Base-by-base conservation (phyloP, 495 filamentous ascomycete genomes). In the Friedmanniomyces simplex region DNA sequence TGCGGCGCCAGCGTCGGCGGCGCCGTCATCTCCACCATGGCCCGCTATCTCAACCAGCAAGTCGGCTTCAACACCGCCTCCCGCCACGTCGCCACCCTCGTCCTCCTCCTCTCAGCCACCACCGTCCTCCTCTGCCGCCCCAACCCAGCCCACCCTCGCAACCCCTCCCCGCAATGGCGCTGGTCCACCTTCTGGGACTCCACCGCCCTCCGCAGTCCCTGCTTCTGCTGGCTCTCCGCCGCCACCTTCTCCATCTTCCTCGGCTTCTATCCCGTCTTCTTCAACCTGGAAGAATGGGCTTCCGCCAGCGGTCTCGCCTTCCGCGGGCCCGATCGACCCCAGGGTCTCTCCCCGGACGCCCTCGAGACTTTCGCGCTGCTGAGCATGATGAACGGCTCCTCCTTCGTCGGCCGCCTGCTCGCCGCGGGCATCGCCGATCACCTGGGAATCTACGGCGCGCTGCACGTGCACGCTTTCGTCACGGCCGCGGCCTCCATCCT, bases 211-310 rank as follows among this genome's bases (percentile, higher is more conserved):
- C 48, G 46, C 10, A 66, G 68, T 51, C 49, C 39, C 2, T 42
- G 68, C 2, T 76, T 71, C 57, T 42, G 37, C 20, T 70, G 66
- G 61, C 69, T 70, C 46, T 63, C 63, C 21, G 64, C 62, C 16
- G 57, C 67, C 3, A 65, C 72, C 34, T 64, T 64, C 11, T 70
- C 69, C 39, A 57, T 74, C 7, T 75, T 74, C 63, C 60, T 74
- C 28, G 73, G 73, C 22, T 75, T 74, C 61, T 74, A 74, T 49
- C 65, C 72, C 5, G 59, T 76, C 3, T 72, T 74, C 55, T 75
- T 75, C 65, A 73, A 71, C 54, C 58, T 76, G 25, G 70, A 74
- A 53, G 73, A 73, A 57, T 75, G 74, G 74, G 73, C 74, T 10
- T 61, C 71, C 25, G 48, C 52, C 32, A 53, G 59, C 34, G 68